Conservation (phyloP, 306 rosid species). For the Quercus suber region DNA sequence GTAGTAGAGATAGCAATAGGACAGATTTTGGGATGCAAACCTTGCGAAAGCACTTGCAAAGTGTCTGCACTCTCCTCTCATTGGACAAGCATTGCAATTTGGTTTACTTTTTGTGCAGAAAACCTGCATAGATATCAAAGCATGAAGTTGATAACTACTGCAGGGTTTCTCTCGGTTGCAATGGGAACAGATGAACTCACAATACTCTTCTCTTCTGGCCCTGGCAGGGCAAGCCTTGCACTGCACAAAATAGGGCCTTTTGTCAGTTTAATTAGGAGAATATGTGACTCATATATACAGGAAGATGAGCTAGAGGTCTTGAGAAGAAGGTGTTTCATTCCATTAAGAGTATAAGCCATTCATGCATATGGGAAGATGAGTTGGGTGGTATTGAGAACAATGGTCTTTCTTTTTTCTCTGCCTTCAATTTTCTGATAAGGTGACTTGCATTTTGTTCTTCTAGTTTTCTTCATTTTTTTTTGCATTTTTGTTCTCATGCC, state of each 20-base stretch:
- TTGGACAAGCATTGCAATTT: constrained; percentile 96
- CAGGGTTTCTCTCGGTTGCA: constrained; percentile 33
- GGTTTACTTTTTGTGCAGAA: constrained; percentile 93
- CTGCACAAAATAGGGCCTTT: constrained; percentile 47
- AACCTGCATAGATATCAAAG: constrained; percentile 54
- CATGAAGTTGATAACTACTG: constrained; percentile 35
- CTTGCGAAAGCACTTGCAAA: constrained; percentile 99
- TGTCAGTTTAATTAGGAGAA: constrained; percentile 9
- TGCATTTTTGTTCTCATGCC: not conserved
- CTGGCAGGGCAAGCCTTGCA: constrained; percentile 91
- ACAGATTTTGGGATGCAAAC: constrained; percentile 39
- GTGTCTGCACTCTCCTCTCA: constrained; percentile 99
- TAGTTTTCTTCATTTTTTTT: not conserved
- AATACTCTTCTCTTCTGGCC: constrained; percentile 70
- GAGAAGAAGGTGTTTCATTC: not conserved
- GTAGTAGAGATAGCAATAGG: constrained; percentile 7
- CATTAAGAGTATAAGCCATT: not conserved
- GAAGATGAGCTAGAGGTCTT: not conserved
- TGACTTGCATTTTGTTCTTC: not conserved
- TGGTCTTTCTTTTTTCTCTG: not conserved
- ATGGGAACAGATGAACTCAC: constrained; percentile 42
- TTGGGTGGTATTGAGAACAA: not conserved
- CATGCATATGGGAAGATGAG: not conserved
- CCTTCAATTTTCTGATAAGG: not conserved
- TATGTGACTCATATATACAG: not conserved